phyloP scores from a whole-genome alignment of 768 basidiomycete genomes.

The Boletus pseudopeckii region DNA sequence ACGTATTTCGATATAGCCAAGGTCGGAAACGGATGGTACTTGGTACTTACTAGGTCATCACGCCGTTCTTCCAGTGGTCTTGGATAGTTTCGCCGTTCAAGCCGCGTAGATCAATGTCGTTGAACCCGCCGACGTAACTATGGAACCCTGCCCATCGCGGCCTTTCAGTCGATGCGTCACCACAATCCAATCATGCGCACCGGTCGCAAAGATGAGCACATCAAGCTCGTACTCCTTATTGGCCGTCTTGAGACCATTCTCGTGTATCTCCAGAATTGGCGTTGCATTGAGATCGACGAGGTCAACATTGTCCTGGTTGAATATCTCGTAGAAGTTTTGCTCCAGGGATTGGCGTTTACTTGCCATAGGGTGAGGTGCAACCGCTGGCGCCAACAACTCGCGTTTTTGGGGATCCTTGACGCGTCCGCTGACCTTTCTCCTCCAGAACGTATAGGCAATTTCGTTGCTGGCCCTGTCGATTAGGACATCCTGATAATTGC shows the following conservation, averaged over 20 bases:
- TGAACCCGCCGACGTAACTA: slow-evolving; percentile 1
- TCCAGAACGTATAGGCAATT: slow-evolving; percentile 11
- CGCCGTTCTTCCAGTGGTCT: slow-evolving; percentile 14
- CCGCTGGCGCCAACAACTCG: slow-evolving; percentile 9
- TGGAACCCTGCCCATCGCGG: slow-evolving; percentile 10
- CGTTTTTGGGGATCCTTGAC: slow-evolving; percentile 12
- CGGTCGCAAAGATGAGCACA: slow-evolving; percentile 17
- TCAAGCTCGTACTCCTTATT: slow-evolving; percentile 9
- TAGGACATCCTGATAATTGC: slow-evolving; percentile 4
- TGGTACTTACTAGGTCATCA: slow-evolving; percentile 12
- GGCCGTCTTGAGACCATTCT: slow-evolving; percentile 7
- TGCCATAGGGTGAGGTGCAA: slow-evolving; percentile 10
- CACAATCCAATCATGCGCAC: background rate
- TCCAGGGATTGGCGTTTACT: slow-evolving; percentile 8
- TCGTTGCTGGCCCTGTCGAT: background rate
- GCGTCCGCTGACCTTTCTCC: slow-evolving; percentile 12
- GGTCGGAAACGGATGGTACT: background rate
- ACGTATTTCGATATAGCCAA: background rate
- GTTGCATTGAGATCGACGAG: slow-evolving; percentile 7
- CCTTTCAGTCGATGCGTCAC: background rate
- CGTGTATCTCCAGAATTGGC: slow-evolving; percentile 7
- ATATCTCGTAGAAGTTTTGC: slow-evolving; percentile 10
- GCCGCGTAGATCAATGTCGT: slow-evolving; percentile 10
- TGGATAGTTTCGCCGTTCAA: slow-evolving; percentile 9
- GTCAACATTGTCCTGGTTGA: slow-evolving; percentile 18